Conservation (phyloP, 768 basidiomycete species). For the Lactarius quietus region DNA sequence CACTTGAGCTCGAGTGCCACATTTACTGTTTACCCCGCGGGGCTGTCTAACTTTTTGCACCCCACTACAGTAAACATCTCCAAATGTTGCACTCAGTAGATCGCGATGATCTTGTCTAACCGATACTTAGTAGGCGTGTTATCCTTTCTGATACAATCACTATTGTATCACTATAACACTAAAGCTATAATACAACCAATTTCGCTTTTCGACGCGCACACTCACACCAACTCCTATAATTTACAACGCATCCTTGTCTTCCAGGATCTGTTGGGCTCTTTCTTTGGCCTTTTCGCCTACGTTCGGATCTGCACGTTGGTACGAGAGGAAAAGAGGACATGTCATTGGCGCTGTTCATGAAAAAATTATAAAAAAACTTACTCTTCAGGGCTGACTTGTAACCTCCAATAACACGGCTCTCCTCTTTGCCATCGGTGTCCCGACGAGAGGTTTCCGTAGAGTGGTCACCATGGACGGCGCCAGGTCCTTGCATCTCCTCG, state of each 20-base stretch:
- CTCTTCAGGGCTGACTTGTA: constrained; percentile 32
- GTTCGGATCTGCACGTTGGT: constrained; percentile 29
- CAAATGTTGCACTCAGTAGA: too few relatives aligned
- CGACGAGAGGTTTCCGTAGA: not conserved
- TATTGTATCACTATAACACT: not conserved
- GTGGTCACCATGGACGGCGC: constrained; percentile 13
- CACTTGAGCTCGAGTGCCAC: too few relatives aligned
- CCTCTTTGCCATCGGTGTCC: constrained; percentile 24
- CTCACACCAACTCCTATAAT: not conserved
- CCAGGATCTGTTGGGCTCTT: constrained; percentile 27
- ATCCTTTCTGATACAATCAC: too few relatives aligned
- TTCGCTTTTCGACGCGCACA: not conserved
- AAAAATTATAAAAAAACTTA: constrained; percentile 11
- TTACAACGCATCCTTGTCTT: constrained; percentile 28
- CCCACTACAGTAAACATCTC: too few relatives aligned
- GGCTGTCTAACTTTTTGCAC: too few relatives aligned
- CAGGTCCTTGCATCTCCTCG: constrained; percentile 27
- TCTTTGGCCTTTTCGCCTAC: constrained; percentile 31
- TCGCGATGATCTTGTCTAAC: too few relatives aligned
- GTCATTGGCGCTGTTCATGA: not conserved
- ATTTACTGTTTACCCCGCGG: too few relatives aligned
- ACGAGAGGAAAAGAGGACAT: not conserved
- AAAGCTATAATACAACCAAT: not conserved
- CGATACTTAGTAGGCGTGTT: too few relatives aligned
- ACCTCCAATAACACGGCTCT: constrained; percentile 30